Conservation (phyloP, 768 basidiomycete species). For the Leucogyrophana mollusca region DNA sequence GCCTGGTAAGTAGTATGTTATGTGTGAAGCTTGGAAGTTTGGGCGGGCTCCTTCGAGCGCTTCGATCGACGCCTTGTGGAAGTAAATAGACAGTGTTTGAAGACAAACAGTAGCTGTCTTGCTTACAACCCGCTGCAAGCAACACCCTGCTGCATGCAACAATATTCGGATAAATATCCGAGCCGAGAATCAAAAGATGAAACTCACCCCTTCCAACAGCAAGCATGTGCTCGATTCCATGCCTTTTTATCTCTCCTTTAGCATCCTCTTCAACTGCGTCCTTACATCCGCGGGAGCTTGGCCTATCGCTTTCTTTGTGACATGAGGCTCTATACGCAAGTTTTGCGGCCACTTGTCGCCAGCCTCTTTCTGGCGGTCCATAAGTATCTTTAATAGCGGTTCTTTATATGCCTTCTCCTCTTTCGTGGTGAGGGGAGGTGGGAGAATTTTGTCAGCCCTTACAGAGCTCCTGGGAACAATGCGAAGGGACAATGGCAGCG, state of each 20-base stretch:
- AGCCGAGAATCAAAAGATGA: too few species aligned
- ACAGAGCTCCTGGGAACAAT: constrained; percentile 36
- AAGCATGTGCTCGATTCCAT: constrained; percentile 2
- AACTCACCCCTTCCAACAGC: background rate
- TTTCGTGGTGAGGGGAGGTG: constrained; percentile 31
- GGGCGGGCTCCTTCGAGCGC: too few species aligned
- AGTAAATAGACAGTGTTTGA: too few species aligned
- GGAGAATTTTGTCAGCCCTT: constrained; percentile 17
- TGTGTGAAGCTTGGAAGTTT: too few species aligned
- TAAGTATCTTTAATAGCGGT: constrained; percentile 42
- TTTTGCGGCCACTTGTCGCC: constrained; percentile 46
- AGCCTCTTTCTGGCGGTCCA: constrained; percentile 35
- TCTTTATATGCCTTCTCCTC: constrained; percentile 25
- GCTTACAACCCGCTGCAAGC: too few species aligned
- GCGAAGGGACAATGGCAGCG: constrained; percentile 23
- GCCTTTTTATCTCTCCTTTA: constrained; percentile 38
- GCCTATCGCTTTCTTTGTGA: constrained; percentile 37
- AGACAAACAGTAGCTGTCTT: too few species aligned
- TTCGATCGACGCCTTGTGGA: too few species aligned
- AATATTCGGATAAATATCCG: too few species aligned
- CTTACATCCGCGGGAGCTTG: constrained; percentile 37
- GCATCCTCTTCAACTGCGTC: constrained; percentile 38
- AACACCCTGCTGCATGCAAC: too few species aligned
- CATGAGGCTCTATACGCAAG: constrained; percentile 47
- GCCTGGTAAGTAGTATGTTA: too few species aligned